Base-by-base conservation (phyloP, 768 basidiomycete species). In the Lepiota venenata region DNA sequence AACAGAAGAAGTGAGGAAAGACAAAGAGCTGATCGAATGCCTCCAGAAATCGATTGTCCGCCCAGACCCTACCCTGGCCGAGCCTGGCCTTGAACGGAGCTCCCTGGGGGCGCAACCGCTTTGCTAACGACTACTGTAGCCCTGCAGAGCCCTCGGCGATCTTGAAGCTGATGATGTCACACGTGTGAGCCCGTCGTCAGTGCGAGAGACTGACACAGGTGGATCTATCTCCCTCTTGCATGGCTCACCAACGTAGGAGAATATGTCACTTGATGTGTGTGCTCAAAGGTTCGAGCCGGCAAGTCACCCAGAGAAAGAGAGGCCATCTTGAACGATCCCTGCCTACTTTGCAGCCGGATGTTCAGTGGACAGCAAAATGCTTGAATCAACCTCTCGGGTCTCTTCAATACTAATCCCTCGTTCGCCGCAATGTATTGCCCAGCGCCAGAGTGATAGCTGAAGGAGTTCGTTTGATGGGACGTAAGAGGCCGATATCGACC, bases 251-350 rank as follows among this genome's bases (percentile, higher is more conserved):
- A 39, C 70, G 75, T 45, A 65, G 77, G 1, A 88, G 88, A 71
- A 75, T 27, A 69, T 72, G 32, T 70, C 75, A 14, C 63, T 74
- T 18, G 54, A 66, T 8, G 73, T 81, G 59, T 8, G 73, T 81
- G 59, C 71, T 86, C 21, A 57, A 61, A 15, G 74, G 71, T 12
- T 90, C 18, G 79, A 85, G 59, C 70, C 90, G 39, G 78, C 82
- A 0, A 88, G 78, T 68, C 87, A 87, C 60, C 66, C 76, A 8
- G 71, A 76, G 25, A 81, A 86, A 61, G 84, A 84, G 12, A 80
- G 86, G 11, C 88, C 87, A 1, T 73, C 77, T 3, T 87, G 77
- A 66, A 55, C 61, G 9, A 65, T 90, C 39, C 63, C 71, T 1
- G 74, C 14, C 67, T 87, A 39, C 75, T 75, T 0, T 82, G 79